Evolutionary conservation across 495 filamentous ascomycete species (phyloP).

Genomic region (Penicillium antarcticum): DNA sequence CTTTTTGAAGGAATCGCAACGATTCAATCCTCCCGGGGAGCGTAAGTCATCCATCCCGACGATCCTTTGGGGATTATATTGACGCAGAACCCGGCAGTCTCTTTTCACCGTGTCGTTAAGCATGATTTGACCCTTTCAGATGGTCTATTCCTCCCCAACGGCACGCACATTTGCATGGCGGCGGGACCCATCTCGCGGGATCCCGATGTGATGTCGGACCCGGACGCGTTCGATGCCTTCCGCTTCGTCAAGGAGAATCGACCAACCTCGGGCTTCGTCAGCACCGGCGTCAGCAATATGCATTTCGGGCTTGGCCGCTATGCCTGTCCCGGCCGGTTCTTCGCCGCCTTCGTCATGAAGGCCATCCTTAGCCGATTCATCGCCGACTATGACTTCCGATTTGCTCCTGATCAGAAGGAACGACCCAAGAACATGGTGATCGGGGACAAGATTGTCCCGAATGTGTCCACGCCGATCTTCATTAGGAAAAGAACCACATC

Average conservation of each 20-base stretch:
- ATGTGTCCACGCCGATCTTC: neutral
- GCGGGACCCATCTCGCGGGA: conserved; percentile 14
- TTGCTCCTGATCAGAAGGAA: neutral
- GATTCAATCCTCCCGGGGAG: conserved; percentile 28
- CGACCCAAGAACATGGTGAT: neutral
- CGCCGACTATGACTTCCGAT: conserved; percentile 27
- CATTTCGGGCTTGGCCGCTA: conserved; percentile 28
- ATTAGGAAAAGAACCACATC: neutral
- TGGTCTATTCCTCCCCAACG: conserved; percentile 32
- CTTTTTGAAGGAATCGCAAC: conserved; percentile 44
- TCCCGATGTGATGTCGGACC: conserved; percentile 25
- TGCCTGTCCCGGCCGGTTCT: conserved; percentile 49
- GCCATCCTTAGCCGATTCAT: conserved; percentile 39
- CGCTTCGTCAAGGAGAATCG: conserved; percentile 25
- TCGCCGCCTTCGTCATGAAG: conserved; percentile 50
- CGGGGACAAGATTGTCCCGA: neutral
- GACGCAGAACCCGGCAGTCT: neutral
- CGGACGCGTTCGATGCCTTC: conserved; percentile 31
- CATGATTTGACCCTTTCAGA: conserved; percentile 21
- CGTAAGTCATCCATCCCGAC: neutral
- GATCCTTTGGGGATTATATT: neutral
- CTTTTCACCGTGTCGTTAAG: neutral
- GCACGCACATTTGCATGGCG: conserved; percentile 5
- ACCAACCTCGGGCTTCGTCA: conserved; percentile 4
- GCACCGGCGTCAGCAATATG: conserved; percentile 1